These are phyloP conservation scores for Chenopodium formosanum DNA, from an alignment of 148 eudicot species.

Conservation along the genomic window DNA sequence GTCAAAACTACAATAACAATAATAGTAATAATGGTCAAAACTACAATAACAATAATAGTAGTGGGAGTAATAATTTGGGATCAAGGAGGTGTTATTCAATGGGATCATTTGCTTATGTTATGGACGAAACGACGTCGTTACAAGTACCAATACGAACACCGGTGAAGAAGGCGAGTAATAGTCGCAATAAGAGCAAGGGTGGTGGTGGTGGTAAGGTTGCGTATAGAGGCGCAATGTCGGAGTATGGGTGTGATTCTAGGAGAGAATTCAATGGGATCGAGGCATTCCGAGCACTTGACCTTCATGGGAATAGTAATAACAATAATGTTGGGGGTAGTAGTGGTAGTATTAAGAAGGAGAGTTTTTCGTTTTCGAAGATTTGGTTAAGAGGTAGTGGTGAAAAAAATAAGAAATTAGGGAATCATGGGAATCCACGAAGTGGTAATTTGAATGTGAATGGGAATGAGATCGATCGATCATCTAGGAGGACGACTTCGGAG, in stretches of 20 bases:
- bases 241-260: conserved; percentile 70
- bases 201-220: conserved; percentile 45
- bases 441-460: conserved; percentile 10
- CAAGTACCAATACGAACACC: conserved; percentile 72
- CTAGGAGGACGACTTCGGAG: conserved; percentile 56
- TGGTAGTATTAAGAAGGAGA: conserved; percentile 40
- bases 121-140: conserved; percentile 65
- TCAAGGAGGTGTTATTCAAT: conserved; percentile 85
- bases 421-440: too few species aligned
- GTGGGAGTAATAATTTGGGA: conserved; percentile 35
- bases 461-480: conserved; percentile 26
- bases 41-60: not conserved
- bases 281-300: conserved; percentile 30
- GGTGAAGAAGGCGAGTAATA: conserved; percentile 40
- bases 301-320: conserved; percentile 12
- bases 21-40: conserved; percentile 16
- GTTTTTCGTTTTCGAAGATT: conserved; percentile 73
- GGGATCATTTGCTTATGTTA: conserved; percentile 92
- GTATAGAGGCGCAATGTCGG: conserved; percentile 60
- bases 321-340: conserved; percentile 7
- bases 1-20: not conserved
- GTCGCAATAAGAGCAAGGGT: conserved; percentile 36
- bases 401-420: conserved; percentile 30
- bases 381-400: conserved; percentile 57
- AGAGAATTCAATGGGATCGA: conserved; percentile 59